These are phyloP conservation scores for Auricularia auricula-judae DNA, from an alignment of 768 basidiomycete genomes.

Conservation along the genomic window DNA sequence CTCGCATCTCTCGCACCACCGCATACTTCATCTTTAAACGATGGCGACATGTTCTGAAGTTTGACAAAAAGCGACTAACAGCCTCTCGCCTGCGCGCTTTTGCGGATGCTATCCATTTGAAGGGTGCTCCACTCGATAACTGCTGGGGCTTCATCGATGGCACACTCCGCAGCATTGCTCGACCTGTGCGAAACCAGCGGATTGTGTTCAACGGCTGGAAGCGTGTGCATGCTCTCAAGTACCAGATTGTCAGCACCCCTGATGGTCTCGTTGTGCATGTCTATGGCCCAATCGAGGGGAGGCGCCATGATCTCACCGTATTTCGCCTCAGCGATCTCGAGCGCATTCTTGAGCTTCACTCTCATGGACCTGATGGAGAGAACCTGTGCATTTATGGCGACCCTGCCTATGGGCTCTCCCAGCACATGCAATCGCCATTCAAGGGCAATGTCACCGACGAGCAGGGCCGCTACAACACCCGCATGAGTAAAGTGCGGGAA, in stretches of 20 bases:
- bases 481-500: slow-evolving; percentile 15
- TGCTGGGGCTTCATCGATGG: slow-evolving; percentile 17
- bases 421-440: slow-evolving; percentile 13
- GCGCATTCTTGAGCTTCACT: background rate
- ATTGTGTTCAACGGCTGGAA: slow-evolving; percentile 16
- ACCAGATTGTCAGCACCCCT: slow-evolving; percentile 17
- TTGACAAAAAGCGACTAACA: no score
- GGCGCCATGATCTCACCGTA: slow-evolving; percentile 11
- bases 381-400: slow-evolving; percentile 16
- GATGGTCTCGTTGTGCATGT: slow-evolving; percentile 18
- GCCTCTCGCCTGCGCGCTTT: no score
- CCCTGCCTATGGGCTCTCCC: slow-evolving; percentile 15
- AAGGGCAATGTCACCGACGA: slow-evolving; percentile 6
- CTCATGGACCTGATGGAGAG: background rate
- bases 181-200: slow-evolving; percentile 9
- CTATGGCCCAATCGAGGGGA: slow-evolving; percentile 14
- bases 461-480: slow-evolving; percentile 16
- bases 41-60: no score
- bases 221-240: slow-evolving; percentile 19
- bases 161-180: slow-evolving; percentile 13
- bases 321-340: slow-evolving; percentile 9
- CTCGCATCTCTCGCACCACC: no score
- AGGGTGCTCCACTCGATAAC: slow-evolving; percentile 9
- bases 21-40: no score
- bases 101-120: slow-evolving; percentile 8